Evolutionary conservation across 495 filamentous ascomycete genomes (phyloP).

Genomic region (Articulospora tetracladia): DNA sequence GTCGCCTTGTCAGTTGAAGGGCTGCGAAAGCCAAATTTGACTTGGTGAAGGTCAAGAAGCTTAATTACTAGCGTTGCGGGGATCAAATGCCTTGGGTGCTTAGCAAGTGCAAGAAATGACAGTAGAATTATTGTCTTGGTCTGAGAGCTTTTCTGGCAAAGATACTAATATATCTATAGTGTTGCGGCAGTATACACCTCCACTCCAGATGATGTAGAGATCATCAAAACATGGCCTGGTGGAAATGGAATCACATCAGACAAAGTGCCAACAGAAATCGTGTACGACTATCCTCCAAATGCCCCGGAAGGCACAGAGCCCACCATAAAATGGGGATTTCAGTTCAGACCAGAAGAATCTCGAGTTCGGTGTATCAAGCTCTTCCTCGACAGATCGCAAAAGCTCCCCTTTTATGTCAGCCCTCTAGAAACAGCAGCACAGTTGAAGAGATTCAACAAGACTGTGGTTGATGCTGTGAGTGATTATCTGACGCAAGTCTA

Average conservation of each 20-base stretch:
- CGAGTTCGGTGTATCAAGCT: conserved; percentile 76
- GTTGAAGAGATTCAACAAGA: conserved; percentile 59
- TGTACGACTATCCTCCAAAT: conserved; percentile 43
- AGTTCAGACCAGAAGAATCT: conserved; percentile 70
- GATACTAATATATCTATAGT: conserved; percentile 32
- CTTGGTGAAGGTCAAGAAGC: neutral
- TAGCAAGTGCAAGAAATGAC: too few species aligned
- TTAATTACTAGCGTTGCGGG: neutral
- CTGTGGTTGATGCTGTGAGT: conserved; percentile 55
- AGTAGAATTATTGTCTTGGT: too few species aligned
- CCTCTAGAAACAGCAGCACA: conserved; percentile 70
- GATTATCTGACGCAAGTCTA: conserved; percentile 70
- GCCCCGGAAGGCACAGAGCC: conserved; percentile 31
- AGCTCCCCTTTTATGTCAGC: conserved; percentile 72
- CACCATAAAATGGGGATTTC: conserved; percentile 68
- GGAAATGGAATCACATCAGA: conserved; percentile 70
- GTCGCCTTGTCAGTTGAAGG: neutral
- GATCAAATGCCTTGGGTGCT: neutral
- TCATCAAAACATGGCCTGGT: conserved; percentile 79
- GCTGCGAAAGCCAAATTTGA: neutral
- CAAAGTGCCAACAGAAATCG: conserved; percentile 62
- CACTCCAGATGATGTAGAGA: conserved; percentile 72
- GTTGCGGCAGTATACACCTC: conserved; percentile 73
- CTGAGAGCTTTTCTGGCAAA: too few species aligned
- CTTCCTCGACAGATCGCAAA: conserved; percentile 73